Conservation (phyloP, 177 flowering plant genomes). For the Vitis hybrid region DNA sequence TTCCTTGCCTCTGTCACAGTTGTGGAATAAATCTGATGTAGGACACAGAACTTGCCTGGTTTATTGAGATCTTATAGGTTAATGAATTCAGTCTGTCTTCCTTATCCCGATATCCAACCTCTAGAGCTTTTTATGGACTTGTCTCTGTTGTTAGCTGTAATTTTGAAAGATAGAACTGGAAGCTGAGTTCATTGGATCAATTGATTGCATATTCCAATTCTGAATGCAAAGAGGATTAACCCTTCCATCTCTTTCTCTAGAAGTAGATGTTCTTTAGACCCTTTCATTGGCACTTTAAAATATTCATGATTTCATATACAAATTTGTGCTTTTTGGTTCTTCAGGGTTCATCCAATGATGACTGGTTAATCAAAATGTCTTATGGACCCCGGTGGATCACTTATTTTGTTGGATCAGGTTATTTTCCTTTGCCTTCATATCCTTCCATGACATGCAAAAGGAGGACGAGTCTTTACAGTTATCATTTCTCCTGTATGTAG, state of each 20-base stretch:
- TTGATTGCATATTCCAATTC: not conserved
- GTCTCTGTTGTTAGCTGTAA: not conserved
- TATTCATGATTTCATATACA: not conserved
- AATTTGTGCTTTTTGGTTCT: slow-evolving; percentile 7
- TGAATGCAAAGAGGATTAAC: not conserved
- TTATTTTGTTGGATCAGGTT: slow-evolving; percentile 63
- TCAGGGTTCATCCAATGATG: slow-evolving; percentile 38
- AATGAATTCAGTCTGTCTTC: not conserved
- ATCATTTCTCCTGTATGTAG: slow-evolving; percentile 32
- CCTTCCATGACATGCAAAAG: not conserved
- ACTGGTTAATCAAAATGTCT: slow-evolving; percentile 52
- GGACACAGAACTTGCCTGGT: slow-evolving; percentile 1
- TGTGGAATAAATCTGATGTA: not conserved
- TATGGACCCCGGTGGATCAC: slow-evolving; percentile 65
- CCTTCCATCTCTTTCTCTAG: not conserved
- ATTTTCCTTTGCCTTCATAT: slow-evolving; percentile 2
- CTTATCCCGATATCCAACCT: not conserved
- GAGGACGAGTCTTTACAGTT: slow-evolving; percentile 1
- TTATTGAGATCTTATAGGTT: not conserved
- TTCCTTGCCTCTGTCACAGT: not conserved
- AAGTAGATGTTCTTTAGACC: too few species aligned
- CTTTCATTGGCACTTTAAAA: not conserved
- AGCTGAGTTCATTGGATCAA: too few species aligned
- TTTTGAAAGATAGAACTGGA: not conserved
- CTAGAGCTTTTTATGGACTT: not conserved